Evolutionary conservation across 257 asterid genomes (phyloP).

Genomic region (Scutellaria minor): DNA sequence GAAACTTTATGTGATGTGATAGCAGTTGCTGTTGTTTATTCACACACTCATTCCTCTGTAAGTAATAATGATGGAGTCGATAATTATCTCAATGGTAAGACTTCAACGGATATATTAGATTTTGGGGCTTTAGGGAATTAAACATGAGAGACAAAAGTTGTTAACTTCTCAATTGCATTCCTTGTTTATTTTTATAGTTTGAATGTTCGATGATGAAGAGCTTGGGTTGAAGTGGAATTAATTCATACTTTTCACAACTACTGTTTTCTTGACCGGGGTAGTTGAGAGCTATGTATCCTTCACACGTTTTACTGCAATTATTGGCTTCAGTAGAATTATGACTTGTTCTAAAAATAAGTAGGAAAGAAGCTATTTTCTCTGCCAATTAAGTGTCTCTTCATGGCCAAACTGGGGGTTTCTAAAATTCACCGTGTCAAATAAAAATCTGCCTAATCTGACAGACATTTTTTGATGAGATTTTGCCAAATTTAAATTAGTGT

Average conservation of each 20-base stretch:
- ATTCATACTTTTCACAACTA: neutral
- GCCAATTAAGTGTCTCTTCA: neutral
- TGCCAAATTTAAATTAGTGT: neutral
- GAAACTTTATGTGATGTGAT: neutral
- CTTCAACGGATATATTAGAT: too few relatives aligned
- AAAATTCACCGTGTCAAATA: neutral
- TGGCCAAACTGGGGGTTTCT: neutral
- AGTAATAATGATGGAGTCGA: neutral
- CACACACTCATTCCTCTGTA: slow-evolving; percentile 17
- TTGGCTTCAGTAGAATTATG: neutral
- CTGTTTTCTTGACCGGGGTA: neutral
- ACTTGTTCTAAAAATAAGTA: too few relatives aligned
- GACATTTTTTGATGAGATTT: neutral
- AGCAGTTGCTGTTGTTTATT: slow-evolving; percentile 2
- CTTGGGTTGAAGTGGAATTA: neutral
- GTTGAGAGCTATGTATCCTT: neutral
- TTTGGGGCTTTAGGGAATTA: slow-evolving; percentile 1
- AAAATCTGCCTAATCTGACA: neutral
- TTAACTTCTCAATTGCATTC: neutral
- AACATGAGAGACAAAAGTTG: neutral
- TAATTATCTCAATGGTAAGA: neutral
- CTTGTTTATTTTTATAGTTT: too few relatives aligned
- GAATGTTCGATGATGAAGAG: neutral
- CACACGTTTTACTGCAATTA: neutral
- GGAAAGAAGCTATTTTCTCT: neutral